phyloP scores from a whole-genome alignment of 2,329 filamentous ascomycete species.

The Colletotrichum eremochloae region DNA sequence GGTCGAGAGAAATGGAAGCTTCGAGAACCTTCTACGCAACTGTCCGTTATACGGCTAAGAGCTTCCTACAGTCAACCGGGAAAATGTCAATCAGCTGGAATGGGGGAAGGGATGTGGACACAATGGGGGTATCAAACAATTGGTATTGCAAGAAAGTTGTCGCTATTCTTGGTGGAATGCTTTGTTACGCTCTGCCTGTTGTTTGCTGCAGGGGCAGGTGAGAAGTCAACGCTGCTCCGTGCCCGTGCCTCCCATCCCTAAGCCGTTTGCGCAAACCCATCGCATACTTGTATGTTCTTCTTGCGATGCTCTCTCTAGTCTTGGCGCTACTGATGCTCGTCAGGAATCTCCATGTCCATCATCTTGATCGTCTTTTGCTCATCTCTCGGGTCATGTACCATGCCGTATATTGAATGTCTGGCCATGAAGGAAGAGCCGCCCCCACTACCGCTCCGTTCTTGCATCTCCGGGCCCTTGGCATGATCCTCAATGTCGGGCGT shows the following conservation, averaged over 20 bases:
- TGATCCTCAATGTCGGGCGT: slow-evolving; percentile 40
- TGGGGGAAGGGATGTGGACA: neutral
- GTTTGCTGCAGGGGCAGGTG: slow-evolving; percentile 8
- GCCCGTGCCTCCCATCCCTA: slow-evolving; percentile 9
- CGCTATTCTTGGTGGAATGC: slow-evolving; percentile 15
- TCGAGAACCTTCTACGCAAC: slow-evolving; percentile 50
- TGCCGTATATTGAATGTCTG: slow-evolving; percentile 36
- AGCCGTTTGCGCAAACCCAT: slow-evolving; percentile 10
- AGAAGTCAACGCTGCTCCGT: neutral
- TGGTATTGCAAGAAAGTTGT: slow-evolving; percentile 17
- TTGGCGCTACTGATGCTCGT: slow-evolving; percentile 43
- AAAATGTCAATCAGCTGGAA: neutral
- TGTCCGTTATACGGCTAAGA: neutral
- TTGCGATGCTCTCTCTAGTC: slow-evolving; percentile 23
- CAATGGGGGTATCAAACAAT: slow-evolving; percentile 36
- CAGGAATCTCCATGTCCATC: slow-evolving; percentile 56
- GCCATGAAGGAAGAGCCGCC: slow-evolving; percentile 46
- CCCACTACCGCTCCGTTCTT: slow-evolving; percentile 52
- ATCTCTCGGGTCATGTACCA: slow-evolving; percentile 35
- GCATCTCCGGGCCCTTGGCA: slow-evolving; percentile 59
- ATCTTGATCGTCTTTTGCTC: slow-evolving; percentile 46
- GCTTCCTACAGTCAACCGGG: neutral
- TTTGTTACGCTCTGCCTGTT: slow-evolving; percentile 10
- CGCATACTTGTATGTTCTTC: neutral
- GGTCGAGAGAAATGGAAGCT: slow-evolving; percentile 45